These are phyloP conservation scores for Tetradesmus lagerheimii DNA, from an alignment of 139 green algal species.

Conservation along the genomic window DNA sequence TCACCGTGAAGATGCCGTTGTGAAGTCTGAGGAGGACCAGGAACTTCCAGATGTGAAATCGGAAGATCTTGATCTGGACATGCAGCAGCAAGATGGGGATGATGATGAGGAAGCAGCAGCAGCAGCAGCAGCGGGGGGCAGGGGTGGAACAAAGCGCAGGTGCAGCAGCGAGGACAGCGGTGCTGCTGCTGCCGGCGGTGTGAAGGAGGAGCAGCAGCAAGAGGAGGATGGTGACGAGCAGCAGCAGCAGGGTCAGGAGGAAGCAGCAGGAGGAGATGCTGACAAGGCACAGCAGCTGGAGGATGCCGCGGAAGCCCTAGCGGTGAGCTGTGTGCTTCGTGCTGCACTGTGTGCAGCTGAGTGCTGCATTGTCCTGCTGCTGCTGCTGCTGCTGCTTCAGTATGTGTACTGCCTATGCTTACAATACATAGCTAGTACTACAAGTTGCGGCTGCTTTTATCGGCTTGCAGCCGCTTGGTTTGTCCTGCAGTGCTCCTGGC, in stretches of 20 bases:
- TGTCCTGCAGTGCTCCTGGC: no score
- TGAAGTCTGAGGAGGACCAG: constrained; percentile 9
- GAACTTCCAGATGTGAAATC: not conserved
- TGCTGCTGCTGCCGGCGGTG: not conserved
- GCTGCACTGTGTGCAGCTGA: not conserved
- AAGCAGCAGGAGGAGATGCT: not conserved
- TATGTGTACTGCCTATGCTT: no score
- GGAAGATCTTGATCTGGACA: not conserved
- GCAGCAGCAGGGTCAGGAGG: not conserved
- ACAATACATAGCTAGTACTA: no score
- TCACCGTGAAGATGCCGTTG: not conserved
- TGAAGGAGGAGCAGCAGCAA: not conserved
- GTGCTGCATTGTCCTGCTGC: not conserved
- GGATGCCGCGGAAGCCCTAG: not conserved
- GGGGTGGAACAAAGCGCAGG: not conserved
- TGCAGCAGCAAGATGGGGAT: not conserved
- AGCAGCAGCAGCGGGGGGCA: constrained; percentile 7
- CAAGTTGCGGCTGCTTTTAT: no score
- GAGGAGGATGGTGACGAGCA: not conserved
- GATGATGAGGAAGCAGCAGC: not conserved
- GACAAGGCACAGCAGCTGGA: not conserved
- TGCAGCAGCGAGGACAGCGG: not conserved
- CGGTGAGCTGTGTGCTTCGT: not conserved
- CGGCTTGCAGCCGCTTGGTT: no score
- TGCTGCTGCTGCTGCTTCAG: not conserved